These are phyloP conservation scores for Plasmodium ovale DNA, from an alignment of 169 alveolate species.

Conservation along the genomic window DNA sequence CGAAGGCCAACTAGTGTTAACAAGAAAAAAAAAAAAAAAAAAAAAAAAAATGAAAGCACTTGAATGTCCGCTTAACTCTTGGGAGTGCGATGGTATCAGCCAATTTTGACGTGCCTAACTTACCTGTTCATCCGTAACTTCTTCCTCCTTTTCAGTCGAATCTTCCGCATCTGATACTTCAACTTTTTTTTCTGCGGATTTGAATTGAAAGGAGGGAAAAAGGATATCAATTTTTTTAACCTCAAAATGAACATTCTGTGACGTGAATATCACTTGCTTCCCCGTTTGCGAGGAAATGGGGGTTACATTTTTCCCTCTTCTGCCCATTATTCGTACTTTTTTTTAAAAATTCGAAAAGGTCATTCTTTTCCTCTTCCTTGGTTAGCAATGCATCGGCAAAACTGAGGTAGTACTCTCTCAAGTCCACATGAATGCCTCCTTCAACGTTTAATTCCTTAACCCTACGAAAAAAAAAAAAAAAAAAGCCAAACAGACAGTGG, in stretches of 20 bases:
- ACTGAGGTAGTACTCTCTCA: slow-evolving; percentile 50
- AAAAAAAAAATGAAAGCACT: not conserved
- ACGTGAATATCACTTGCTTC: too few species aligned
- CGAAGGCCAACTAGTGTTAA: slow-evolving; percentile 52
- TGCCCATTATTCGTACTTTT: slow-evolving; percentile 12
- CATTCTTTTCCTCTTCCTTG: slow-evolving; percentile 66
- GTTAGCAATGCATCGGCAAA: slow-evolving; percentile 66
- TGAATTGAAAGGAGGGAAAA: too few species aligned
- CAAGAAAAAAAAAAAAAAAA: not conserved
- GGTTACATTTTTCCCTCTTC: not conserved
- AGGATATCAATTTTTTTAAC: too few species aligned
- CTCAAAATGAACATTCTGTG: too few species aligned
- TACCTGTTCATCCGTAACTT: slow-evolving; percentile 73
- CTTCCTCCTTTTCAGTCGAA: slow-evolving; percentile 41
- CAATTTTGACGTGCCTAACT: not conserved
- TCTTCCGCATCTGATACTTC: slow-evolving; percentile 58
- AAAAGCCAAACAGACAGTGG: too few species aligned
- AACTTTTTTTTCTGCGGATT: slow-evolving; percentile 35
- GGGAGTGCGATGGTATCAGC: too few species aligned
- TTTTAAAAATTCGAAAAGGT: slow-evolving; percentile 58
- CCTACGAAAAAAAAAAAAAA: slow-evolving; percentile 9
- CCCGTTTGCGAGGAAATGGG: not conserved
- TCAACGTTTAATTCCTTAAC: slow-evolving; percentile 54
- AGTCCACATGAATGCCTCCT: slow-evolving; percentile 42
- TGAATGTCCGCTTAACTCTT: not conserved